A percentile compares a stretch with the other conserved stretches of the same genome.
Evolutionary conservation across 2,329 filamentous ascomycete genomes (phyloP).

Genomic region (Penicillium brasilianum): DNA sequence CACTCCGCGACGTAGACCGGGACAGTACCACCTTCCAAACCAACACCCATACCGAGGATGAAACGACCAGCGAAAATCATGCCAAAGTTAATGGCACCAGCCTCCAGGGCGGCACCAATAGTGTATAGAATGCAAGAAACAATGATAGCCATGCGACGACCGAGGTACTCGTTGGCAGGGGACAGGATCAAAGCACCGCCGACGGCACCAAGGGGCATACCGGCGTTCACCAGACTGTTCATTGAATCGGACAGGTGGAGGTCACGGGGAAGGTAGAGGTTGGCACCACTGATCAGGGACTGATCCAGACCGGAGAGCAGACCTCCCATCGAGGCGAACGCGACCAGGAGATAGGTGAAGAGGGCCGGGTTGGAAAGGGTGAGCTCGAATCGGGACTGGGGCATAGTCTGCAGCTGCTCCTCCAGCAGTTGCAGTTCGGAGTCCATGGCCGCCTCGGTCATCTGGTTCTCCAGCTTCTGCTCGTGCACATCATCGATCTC

Average conservation of each 20-base stretch:
- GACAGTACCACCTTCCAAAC: slow-evolving; percentile 74
- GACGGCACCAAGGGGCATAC: slow-evolving; percentile 74
- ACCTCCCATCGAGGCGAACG: slow-evolving; percentile 76
- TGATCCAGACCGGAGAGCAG: slow-evolving; percentile 74
- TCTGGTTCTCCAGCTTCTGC: slow-evolving; percentile 27
- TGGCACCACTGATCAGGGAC: slow-evolving; percentile 71
- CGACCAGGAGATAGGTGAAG: slow-evolving; percentile 71
- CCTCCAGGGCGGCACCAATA: slow-evolving; percentile 69
- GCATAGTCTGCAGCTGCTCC: slow-evolving; percentile 29
- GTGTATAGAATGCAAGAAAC: slow-evolving; percentile 73
- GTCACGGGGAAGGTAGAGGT: slow-evolving; percentile 65
- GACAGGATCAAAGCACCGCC: slow-evolving; percentile 70
- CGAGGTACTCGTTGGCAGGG: slow-evolving; percentile 70
- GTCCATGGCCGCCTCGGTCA: slow-evolving; percentile 41
- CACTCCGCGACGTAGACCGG: slow-evolving; percentile 74
- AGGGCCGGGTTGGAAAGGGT: slow-evolving; percentile 65
- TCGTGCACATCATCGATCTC: slow-evolving; percentile 37
- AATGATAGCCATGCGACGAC: slow-evolving; percentile 71
- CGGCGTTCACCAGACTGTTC: slow-evolving; percentile 70
- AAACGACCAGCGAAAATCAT: slow-evolving; percentile 74
- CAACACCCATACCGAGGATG: slow-evolving; percentile 72
- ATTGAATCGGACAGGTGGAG: slow-evolving; percentile 61
- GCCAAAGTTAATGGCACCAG: slow-evolving; percentile 69
- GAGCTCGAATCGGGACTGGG: slow-evolving; percentile 47
- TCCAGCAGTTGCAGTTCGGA: slow-evolving; percentile 38